phyloP scores from a whole-genome alignment of 148 eudicot genomes.

The Silene latifolia region DNA sequence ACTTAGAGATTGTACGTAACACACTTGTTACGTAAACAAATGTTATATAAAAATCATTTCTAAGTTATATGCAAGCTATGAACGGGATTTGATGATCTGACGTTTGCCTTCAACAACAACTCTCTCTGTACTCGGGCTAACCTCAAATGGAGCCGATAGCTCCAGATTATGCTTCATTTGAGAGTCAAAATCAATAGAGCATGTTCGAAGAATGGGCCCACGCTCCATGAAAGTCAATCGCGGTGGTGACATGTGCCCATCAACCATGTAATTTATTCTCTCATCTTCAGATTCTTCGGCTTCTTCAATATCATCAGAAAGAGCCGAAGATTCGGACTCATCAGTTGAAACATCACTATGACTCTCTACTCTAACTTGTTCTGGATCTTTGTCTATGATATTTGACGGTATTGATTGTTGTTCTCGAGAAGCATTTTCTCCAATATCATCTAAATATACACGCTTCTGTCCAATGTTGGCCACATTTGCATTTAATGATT shows the following conservation, averaged over 20 bases:
- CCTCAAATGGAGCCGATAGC: conserved; percentile 29
- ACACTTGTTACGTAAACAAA: too few species aligned
- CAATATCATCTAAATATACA: conserved; percentile 16
- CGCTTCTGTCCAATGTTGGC: conserved; percentile 8
- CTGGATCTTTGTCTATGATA: conserved; percentile 9
- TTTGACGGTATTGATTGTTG: conserved; percentile 6
- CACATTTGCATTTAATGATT: conserved; percentile 9
- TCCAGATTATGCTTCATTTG: conserved; percentile 18
- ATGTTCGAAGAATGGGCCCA: conserved; percentile 33
- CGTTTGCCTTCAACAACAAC: conserved; percentile 17
- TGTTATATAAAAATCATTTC: too few species aligned
- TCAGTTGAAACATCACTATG: conserved; percentile 11
- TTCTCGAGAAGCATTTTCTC: conserved; percentile 4
- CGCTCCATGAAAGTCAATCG: conserved; percentile 26
- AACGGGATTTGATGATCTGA: conserved; percentile 23
- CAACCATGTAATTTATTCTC: conserved; percentile 12
- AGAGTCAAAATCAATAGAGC: conserved; percentile 35
- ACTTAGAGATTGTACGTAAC: too few species aligned
- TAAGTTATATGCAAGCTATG: too few species aligned
- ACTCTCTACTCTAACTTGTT: conserved; percentile 10
- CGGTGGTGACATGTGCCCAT: conserved; percentile 16
- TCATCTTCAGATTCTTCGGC: conserved; percentile 19
- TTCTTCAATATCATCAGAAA: conserved; percentile 16
- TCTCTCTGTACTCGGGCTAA: conserved; percentile 22
- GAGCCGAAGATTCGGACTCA: conserved; percentile 12